Base-by-base conservation (phyloP, 73 alveolate genomes). In the Chromera velia region DNA sequence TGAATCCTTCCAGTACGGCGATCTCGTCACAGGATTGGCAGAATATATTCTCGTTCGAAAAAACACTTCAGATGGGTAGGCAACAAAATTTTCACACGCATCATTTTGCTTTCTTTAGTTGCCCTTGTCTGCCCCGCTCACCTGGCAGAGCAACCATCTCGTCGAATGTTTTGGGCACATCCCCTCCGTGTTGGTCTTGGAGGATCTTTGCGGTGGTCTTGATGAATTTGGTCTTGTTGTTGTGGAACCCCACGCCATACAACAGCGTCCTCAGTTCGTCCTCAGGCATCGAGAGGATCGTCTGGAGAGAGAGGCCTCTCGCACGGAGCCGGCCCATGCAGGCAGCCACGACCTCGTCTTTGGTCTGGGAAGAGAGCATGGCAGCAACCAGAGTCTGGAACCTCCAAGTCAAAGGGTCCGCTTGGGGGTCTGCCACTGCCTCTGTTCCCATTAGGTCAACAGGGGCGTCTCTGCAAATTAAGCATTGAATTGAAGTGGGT, bases 341-440 rank as follows among this genome's bases (percentile, higher is more conserved):
- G 72, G 40, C 83, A 48, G 84, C 82, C 33, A 94, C 89, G 62
- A 80, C 82, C 34, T 86, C 88, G 81, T 91, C 96, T 82, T 83
- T 88, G 34, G 96, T 89, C 76, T 91, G 89, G 33, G 93, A 66
- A 9, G 88, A 67, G 24, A 91, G 88, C 92, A 91, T 88, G 70
- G 89, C 70, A n/a, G 93, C 84, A 0, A 91, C 86, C 49, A 91
- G 68, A 17, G 90, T 90, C 55, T 89, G 88, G 70, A 69, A 91
- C 55, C 55, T 4, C 55, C n/a, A n/a, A n/a, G n/a, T 40, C 22
- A 4, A 40, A 40, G 13, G 55, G 13, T 4, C 55, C 55, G 55
- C 55, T 7, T 4, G 22, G 13, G 55, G 13, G 55, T 7, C 4
- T 7, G 13, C 22, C 4, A 4, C 22, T 40, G 22, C 4, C 22